Percentiles rank a stretch among this genome's conserved stretches.
Conservation (phyloP, 768 basidiomycete species). For the Hirschioporus abietinus region DNA sequence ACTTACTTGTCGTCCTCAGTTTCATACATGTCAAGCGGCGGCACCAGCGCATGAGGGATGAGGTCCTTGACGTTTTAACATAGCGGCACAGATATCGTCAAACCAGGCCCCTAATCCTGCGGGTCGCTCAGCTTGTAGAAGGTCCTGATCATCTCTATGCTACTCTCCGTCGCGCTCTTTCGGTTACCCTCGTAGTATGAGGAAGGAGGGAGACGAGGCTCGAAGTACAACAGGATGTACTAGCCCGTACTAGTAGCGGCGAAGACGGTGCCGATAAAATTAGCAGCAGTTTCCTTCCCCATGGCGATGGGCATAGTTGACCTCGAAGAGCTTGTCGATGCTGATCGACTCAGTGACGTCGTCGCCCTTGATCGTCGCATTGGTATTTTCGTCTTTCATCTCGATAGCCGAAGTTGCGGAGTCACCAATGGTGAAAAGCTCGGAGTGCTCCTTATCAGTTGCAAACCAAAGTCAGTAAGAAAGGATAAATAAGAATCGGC, state of each 20-base stretch:
- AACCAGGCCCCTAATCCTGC: conserved; percentile 78
- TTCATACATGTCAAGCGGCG: conserved; percentile 84
- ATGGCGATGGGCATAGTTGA: conserved; percentile 95
- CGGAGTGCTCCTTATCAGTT: conserved; percentile 54
- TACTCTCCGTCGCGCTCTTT: conserved; percentile 83
- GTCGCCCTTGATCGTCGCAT: conserved; percentile 57
- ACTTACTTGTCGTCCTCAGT: conserved; percentile 96
- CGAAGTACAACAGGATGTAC: conserved; percentile 90
- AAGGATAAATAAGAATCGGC: too few relatives aligned
- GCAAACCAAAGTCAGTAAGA: conserved; percentile 6
- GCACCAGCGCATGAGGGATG: conserved; percentile 64
- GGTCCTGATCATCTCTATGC: conserved; percentile 83
- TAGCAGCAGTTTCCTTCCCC: conserved; percentile 98
- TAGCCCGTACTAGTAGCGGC: conserved; percentile 66
- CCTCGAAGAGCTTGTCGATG: conserved; percentile 76
- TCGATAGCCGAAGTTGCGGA: conserved; percentile 59
- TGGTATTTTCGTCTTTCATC: conserved; percentile 48
- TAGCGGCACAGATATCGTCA: conserved; percentile 51
- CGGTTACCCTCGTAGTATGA: conserved; percentile 98
- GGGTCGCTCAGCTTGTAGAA: conserved; percentile 87
- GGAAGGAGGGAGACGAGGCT: conserved; percentile 73
- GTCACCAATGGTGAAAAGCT: conserved; percentile 69
- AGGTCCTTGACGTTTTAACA: conserved; percentile 73
- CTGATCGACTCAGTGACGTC: conserved; percentile 58
- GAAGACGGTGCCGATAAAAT: conserved; percentile 91